These are phyloP conservation scores for Calocybe cyanea DNA, from an alignment of 768 basidiomycete species.

Conservation along the genomic window DNA sequence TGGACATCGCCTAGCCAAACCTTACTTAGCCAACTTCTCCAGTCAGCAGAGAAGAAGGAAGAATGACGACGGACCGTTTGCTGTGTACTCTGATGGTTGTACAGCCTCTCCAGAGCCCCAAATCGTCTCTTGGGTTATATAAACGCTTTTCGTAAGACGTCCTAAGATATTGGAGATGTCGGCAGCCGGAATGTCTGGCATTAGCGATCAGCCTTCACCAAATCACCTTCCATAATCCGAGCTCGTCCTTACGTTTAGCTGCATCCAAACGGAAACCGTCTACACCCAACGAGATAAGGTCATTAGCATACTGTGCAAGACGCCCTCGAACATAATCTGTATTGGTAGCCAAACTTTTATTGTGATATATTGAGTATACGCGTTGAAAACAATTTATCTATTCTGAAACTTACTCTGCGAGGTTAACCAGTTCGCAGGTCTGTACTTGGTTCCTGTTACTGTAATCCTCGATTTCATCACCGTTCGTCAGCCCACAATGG, in stretches of 20 bases:
- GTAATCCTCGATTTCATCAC: conserved; percentile 55
- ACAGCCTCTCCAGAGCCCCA: conserved; percentile 48
- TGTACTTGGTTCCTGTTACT: conserved; percentile 51
- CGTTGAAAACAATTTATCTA: not conserved
- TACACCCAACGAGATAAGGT: conserved; percentile 57
- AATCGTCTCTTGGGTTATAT: conserved; percentile 66
- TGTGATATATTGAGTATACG: no score
- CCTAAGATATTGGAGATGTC: conserved; percentile 54
- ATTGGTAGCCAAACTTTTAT: conserved; percentile 53
- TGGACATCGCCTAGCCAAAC: conserved; percentile 51
- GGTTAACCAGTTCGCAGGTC: conserved; percentile 47
- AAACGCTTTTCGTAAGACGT: conserved; percentile 38
- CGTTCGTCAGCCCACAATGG: conserved; percentile 53
- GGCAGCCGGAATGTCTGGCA: conserved; percentile 45
- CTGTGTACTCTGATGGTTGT: conserved; percentile 53
- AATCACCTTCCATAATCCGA: not conserved
- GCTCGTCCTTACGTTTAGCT: conserved; percentile 46
- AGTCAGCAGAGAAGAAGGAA: not conserved
- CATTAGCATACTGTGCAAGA: conserved; percentile 56
- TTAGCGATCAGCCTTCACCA: not conserved
- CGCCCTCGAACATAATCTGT: conserved; percentile 53
- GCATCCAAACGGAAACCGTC: conserved; percentile 65
- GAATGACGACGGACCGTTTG: conserved; percentile 34
- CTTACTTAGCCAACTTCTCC: not conserved
- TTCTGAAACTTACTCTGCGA: conserved; percentile 41